Percentiles rank a stretch among this genome's conserved stretches.
Conservation (phyloP, 1,139 yeast genomes). For the Scheffersomyces segobiensis region DNA sequence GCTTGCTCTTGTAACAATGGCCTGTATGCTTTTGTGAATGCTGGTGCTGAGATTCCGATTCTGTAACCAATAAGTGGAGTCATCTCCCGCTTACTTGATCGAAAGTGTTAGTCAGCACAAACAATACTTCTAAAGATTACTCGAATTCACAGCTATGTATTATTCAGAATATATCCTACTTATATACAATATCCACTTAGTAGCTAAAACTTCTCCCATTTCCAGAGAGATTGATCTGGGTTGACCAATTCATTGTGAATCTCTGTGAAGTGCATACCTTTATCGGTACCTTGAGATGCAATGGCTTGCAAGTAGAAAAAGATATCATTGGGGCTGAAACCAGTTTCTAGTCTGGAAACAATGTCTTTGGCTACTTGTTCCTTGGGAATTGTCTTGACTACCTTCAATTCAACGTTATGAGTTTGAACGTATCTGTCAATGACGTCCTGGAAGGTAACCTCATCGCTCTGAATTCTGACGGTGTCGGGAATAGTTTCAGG, state of each 20-base stretch:
- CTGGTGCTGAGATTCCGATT: too few species aligned
- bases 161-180: too few species aligned
- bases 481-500: slow-evolving; percentile 41
- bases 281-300: not conserved
- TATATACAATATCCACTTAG: too few species aligned
- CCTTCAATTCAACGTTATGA: slow-evolving; percentile 33
- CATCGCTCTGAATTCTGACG: slow-evolving; percentile 44
- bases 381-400: slow-evolving; percentile 19
- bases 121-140: too few species aligned
- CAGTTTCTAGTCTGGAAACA: slow-evolving; percentile 27
- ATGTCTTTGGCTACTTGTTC: slow-evolving; percentile 48
- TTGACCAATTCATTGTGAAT: slow-evolving; percentile 54
- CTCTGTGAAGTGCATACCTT: slow-evolving; percentile 10
- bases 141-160: too few species aligned
- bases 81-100: too few species aligned
- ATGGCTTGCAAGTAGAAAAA: not conserved
- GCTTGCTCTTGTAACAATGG: too few species aligned
- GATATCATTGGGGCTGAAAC: not conserved
- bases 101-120: too few species aligned
- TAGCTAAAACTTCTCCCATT: slow-evolving; percentile 41
- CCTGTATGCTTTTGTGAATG: too few species aligned
- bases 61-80: too few species aligned
- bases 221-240: slow-evolving; percentile 54
- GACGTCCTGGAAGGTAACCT: slow-evolving; percentile 36
- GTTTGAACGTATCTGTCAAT: slow-evolving; percentile 38